phyloP scores from a whole-genome alignment of 768 basidiomycete species.

The Lactifluus piperatus region DNA sequence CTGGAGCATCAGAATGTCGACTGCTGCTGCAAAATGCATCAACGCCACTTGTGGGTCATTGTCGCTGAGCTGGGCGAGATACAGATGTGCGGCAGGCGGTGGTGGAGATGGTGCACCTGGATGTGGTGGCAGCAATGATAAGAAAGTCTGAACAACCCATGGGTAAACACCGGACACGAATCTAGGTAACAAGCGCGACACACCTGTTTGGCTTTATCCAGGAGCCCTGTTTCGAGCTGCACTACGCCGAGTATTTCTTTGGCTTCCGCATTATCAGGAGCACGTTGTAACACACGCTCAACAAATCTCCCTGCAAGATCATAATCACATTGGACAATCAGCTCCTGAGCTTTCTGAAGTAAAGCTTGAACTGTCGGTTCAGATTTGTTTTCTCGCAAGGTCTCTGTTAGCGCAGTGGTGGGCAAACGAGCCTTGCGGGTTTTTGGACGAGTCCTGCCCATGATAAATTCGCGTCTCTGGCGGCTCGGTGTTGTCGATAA shows the following conservation, averaged over 20 bases:
- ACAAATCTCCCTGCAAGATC: constrained; percentile 70
- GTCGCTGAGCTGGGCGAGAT: constrained; percentile 80
- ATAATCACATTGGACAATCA: constrained; percentile 80
- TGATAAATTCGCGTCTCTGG: constrained; percentile 6
- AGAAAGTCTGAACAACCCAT: constrained; percentile 47
- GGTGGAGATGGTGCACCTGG: constrained; percentile 50
- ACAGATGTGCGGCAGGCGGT: constrained; percentile 72
- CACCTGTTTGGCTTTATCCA: constrained; percentile 64
- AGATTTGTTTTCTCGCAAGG: constrained; percentile 28
- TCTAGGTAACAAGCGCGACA: constrained; percentile 12
- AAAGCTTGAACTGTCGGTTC: constrained; percentile 35
- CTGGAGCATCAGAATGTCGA: constrained; percentile 56
- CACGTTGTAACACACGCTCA: constrained; percentile 54
- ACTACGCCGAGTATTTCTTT: constrained; percentile 76
- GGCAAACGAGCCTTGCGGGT: constrained; percentile 23
- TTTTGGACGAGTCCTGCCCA: constrained; percentile 30
- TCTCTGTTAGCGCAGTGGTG: constrained; percentile 26
- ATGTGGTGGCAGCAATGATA: constrained; percentile 49
- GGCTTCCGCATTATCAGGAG: constrained; percentile 55
- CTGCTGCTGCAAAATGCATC: constrained; percentile 70
- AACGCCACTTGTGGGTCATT: constrained; percentile 68
- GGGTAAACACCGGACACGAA: background rate
- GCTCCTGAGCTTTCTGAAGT: constrained; percentile 68
- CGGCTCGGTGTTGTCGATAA: too few species aligned
- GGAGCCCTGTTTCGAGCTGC: constrained; percentile 70